Evolutionary conservation across 1,284 basidiomycete species (phyloP).

Genomic region (Boletus sp.): DNA sequence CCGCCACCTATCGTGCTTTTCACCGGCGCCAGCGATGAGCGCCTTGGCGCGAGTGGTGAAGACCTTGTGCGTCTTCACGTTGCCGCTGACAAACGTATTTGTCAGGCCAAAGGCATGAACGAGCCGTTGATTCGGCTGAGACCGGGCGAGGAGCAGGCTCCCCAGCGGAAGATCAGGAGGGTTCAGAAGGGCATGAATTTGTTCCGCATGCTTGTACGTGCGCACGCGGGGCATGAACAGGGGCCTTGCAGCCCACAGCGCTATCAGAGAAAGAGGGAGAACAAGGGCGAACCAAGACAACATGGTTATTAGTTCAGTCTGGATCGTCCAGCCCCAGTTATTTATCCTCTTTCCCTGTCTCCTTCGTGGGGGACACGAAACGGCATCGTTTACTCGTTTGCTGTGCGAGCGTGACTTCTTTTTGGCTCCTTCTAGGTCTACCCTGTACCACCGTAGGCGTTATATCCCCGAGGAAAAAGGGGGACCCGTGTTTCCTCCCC

Average conservation of each 20-base stretch:
- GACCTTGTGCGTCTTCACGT: conserved; percentile 32
- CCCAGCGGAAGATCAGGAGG: conserved; percentile 23
- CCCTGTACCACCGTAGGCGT: neutral
- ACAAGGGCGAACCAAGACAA: conserved; percentile 1
- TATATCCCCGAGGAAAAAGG: neutral
- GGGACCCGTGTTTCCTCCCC: neutral
- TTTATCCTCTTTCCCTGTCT: conserved; percentile 12
- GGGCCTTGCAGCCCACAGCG: neutral
- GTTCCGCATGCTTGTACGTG: conserved; percentile 5
- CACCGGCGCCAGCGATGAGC: conserved; percentile 13
- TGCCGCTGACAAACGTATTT: conserved; percentile 46
- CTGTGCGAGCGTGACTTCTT: neutral
- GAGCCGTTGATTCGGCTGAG: conserved; percentile 42
- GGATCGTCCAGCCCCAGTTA: conserved; percentile 5
- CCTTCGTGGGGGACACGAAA: neutral
- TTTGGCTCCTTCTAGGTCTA: neutral
- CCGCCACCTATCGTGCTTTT: conserved; percentile 15
- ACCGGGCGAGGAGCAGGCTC: conserved; percentile 36
- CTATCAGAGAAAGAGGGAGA: neutral
- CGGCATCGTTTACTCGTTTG: neutral
- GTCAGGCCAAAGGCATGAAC: conserved; percentile 40
- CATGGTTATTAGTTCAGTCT: conserved; percentile 2
- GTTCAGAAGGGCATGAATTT: conserved; percentile 25
- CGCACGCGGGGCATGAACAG: conserved; percentile 2
- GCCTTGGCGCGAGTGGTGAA: conserved; percentile 23